Base-by-base conservation (phyloP, 768 basidiomycete species). In the Termitomyces sp. region DNA sequence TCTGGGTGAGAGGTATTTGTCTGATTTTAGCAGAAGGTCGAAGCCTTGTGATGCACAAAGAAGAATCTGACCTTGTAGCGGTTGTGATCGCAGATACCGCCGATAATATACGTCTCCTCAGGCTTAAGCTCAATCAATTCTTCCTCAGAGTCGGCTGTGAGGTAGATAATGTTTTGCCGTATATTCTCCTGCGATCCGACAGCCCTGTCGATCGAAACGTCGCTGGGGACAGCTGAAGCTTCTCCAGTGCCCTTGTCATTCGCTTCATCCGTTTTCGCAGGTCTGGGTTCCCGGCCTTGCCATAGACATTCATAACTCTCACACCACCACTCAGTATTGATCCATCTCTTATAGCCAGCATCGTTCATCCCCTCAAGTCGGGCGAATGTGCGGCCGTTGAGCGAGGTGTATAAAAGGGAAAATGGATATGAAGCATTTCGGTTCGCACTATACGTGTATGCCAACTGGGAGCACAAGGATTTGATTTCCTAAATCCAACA, bases 81-180 rank as follows among this genome's bases (percentile, higher is more conserved):
- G 72, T 99, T 99, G 66, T 89, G 90, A 69, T 99, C 97, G 56
- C 87, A 88, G 62, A 99, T 88, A 5, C 95, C 96, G 45, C 96
- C 96, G 51, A 99, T 94, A 62, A 99, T 84, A 67, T 98, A 98
- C 8, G 86, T 89, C 66, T 95, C 88, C 42, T 86, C 84, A 53
- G 91, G 84, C 53, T 77, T 83, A 53, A 99, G 80, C 63, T 90
- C 87, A n/a, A 77, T 72, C 42, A 99, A 73, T 70, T 95, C 92
- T 48, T 95, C 83, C 30, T 85, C 80, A 8, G 95, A 86, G 71
- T 99, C 97, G 2, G 95, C 97, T 7, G 97, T 97, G 50, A 99
- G 83, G 70, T 99, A 99, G 38, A 98, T 79, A 51, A 97, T 74
- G 44, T 66, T 82, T 57, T 81, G 69, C 61, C 78, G 77, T 55